A percentile compares a stretch with the other conserved stretches of the same genome.
Conservation (phyloP, 805 yeast genomes). For the Cyberlindnera bimundalis region DNA sequence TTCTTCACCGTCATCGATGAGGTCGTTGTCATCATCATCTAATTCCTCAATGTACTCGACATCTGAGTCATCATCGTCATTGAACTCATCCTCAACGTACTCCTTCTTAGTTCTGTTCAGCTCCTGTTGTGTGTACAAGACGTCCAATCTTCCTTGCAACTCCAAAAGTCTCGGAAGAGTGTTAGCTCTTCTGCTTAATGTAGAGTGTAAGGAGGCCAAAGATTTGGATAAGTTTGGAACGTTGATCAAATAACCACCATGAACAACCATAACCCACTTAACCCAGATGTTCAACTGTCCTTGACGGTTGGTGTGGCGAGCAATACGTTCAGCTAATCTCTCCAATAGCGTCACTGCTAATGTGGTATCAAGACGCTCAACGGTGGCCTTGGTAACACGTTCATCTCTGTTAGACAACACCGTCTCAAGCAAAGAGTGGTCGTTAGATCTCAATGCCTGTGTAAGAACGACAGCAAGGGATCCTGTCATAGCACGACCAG, state of each 20-base stretch:
- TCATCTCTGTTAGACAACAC: conserved; percentile 60
- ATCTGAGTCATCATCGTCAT: conserved; percentile 29
- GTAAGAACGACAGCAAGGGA: conserved; percentile 79
- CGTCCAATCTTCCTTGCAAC: conserved; percentile 76
- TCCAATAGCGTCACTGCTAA: conserved; percentile 57
- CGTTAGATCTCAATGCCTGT: conserved; percentile 86
- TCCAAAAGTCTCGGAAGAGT: conserved; percentile 71
- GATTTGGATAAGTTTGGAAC: conserved; percentile 49
- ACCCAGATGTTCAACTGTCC: conserved; percentile 68
- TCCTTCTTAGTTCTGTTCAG: conserved; percentile 46
- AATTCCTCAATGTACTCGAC: conserved; percentile 75
- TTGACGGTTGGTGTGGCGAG: conserved; percentile 53
- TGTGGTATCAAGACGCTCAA: conserved; percentile 51
- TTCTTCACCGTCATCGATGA: conserved; percentile 32
- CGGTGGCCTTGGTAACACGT: conserved; percentile 48
- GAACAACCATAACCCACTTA: conserved; percentile 77
- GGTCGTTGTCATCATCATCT: conserved; percentile 41
- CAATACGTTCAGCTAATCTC: conserved; percentile 54
- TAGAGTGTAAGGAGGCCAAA: conserved; percentile 60
- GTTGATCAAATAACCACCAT: conserved; percentile 63
- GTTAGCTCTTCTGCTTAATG: conserved; percentile 61
- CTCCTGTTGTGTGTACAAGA: conserved; percentile 62
- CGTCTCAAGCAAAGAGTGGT: conserved; percentile 78
- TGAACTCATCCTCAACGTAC: conserved; percentile 33
- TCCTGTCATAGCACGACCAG: conserved; percentile 60